Percentiles rank a stretch among this genome's conserved stretches.
These are phyloP conservation scores for Dioscorea cayenensis DNA, from an alignment of 116 monocot genomes.

Conservation along the genomic window DNA sequence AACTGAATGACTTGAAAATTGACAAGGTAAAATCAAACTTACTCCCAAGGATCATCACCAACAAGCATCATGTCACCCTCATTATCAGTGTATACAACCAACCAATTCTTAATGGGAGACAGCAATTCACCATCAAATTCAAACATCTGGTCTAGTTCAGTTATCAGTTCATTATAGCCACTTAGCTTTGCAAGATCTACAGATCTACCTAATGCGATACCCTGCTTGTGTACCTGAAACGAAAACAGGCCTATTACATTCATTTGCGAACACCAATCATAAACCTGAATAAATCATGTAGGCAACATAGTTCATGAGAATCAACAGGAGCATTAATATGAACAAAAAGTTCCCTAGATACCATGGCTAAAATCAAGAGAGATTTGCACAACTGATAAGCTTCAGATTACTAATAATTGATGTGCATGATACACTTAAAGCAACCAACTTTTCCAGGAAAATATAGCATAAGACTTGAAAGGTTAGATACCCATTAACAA, in stretches of 20 bases:
- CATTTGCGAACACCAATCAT: not conserved
- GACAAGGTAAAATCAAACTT: conserved; percentile 8
- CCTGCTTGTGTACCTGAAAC: conserved; percentile 84
- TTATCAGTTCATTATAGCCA: conserved; percentile 51
- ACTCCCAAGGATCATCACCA: conserved; percentile 96
- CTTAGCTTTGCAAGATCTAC: conserved; percentile 78
- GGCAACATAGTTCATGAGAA: too few species aligned
- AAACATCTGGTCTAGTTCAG: conserved; percentile 76
- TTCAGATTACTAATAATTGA: too few species aligned
- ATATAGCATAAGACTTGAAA: too few species aligned
- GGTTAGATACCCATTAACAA: too few species aligned
- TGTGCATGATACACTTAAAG: too few species aligned
- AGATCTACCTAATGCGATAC: conserved; percentile 83
- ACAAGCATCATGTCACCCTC: conserved; percentile 97
- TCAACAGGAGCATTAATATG: too few species aligned
- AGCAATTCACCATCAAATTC: conserved; percentile 65
- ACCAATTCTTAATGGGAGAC: conserved; percentile 49
- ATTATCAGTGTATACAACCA: conserved; percentile 74
- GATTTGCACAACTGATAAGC: too few species aligned
- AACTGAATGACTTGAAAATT: not conserved
- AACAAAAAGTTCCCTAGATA: too few species aligned
- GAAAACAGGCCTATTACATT: not conserved
- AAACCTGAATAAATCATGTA: not conserved
- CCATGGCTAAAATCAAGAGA: too few species aligned
- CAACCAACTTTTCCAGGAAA: too few species aligned